These are phyloP conservation scores for Ustilaginoidea virens DNA, from an alignment of 2,329 filamentous ascomycete species.

Conservation along the genomic window DNA sequence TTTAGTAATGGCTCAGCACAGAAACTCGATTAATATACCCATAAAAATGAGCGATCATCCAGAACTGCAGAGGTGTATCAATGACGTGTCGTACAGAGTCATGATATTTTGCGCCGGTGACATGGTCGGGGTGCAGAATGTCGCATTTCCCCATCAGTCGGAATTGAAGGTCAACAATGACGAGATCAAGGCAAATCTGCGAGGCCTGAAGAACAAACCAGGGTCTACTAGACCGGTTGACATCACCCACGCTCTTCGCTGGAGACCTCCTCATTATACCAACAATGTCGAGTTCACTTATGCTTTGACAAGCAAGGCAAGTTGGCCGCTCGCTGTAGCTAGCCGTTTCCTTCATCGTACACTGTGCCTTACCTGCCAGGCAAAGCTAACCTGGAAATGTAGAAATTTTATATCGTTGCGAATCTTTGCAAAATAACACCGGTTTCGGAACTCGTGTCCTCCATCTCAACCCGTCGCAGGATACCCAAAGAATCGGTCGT, in stretches of 20 bases:
- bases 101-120: constrained; percentile 74
- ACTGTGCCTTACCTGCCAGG: constrained; percentile 87
- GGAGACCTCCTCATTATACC: constrained; percentile 49
- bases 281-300: constrained; percentile 82
- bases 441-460: constrained; percentile 54
- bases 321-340: no score
- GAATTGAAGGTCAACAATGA: constrained; percentile 82
- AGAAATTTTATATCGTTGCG: constrained; percentile 60
- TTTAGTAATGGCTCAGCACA: constrained; percentile 39
- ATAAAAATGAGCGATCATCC: constrained; percentile 35
- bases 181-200: constrained; percentile 82
- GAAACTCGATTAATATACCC: constrained; percentile 29
- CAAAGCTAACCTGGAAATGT: constrained; percentile 21
- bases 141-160: constrained; percentile 82
- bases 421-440: constrained; percentile 62
- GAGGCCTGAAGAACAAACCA: constrained; percentile 89
- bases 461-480: constrained; percentile 49
- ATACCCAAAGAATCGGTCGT: constrained; percentile 73
- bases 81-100: constrained; percentile 49
- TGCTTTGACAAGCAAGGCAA: constrained; percentile 75
- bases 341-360: no score
- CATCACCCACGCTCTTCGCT: constrained; percentile 62
- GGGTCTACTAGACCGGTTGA: constrained; percentile 90
- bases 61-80: constrained; percentile 37
- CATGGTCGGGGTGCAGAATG: constrained; percentile 49